Evolutionary conservation across 192 early-diverging fungal species (phyloP).

Genomic region (Entomortierella lignicola): DNA sequence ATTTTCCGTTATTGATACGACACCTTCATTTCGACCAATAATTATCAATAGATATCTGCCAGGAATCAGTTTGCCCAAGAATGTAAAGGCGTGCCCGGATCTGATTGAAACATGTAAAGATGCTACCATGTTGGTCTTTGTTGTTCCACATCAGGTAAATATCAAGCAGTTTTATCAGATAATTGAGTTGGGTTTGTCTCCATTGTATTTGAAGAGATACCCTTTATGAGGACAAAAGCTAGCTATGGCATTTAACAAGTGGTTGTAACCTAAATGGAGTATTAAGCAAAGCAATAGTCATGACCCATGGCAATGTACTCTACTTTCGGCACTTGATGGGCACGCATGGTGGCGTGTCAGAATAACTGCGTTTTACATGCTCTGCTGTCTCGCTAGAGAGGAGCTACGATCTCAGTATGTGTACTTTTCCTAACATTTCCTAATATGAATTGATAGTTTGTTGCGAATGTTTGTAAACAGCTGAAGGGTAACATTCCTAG

Average conservation of each 20-base stretch:
- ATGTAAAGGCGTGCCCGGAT: slow-evolving; percentile 87
- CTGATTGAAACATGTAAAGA: slow-evolving; percentile 77
- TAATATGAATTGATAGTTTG: slow-evolving; percentile 67
- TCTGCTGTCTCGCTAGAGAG: background rate
- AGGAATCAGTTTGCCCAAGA: slow-evolving; percentile 83
- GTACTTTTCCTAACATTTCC: background rate
- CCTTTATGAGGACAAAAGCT: too few species aligned
- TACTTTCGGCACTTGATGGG: background rate
- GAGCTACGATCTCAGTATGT: background rate
- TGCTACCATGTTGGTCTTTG: slow-evolving; percentile 92
- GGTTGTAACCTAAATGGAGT: too few species aligned
- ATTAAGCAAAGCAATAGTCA: too few species aligned
- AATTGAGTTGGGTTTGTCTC: too few species aligned
- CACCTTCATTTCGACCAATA: too few species aligned
- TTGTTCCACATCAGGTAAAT: slow-evolving; percentile 87
- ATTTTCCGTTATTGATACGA: too few species aligned
- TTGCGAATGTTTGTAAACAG: slow-evolving; percentile 84
- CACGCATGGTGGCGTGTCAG: slow-evolving; percentile 15
- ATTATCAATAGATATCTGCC: slow-evolving; percentile 70
- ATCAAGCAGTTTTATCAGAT: too few species aligned
- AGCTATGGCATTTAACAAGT: too few species aligned
- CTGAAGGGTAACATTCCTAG: slow-evolving; percentile 78
- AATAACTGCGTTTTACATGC: slow-evolving; percentile 3
- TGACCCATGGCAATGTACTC: background rate
- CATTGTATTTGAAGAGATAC: too few species aligned